Percentiles rank a stretch among this genome's conserved stretches.
These are phyloP conservation scores for Aschersonia sp. DNA, from an alignment of 2,329 filamentous ascomycete species.

Conservation along the genomic window DNA sequence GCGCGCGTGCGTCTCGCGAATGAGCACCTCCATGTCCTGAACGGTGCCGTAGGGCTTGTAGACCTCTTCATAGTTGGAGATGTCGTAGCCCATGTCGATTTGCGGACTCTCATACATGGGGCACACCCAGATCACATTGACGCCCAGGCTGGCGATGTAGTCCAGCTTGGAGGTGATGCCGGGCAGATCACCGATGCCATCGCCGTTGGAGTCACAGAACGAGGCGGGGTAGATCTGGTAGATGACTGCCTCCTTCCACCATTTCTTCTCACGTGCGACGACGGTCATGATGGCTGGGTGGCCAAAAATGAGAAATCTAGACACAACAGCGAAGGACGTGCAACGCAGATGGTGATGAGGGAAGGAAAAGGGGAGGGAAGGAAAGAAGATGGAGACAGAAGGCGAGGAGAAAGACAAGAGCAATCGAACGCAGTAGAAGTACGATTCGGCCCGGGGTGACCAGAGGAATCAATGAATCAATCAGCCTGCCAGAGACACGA, in stretches of 20 bases:
- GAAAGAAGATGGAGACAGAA: no score
- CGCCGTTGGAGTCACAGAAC: conserved; percentile 40
- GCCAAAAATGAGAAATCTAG: neutral
- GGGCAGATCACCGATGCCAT: conserved; percentile 45
- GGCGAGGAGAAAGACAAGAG: no score
- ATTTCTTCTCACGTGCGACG: conserved; percentile 13
- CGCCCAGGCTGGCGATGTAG: conserved; percentile 44
- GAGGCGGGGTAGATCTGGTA: conserved; percentile 47
- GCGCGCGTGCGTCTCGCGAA: conserved; percentile 41
- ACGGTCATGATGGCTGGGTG: conserved; percentile 10
- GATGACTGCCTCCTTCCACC: conserved; percentile 43
- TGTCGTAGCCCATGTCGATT: conserved; percentile 57
- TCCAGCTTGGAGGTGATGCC: conserved; percentile 49
- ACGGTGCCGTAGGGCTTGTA: conserved; percentile 52
- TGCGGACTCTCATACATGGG: conserved; percentile 52
- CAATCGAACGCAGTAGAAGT: no score
- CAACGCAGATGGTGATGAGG: neutral
- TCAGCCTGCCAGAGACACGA: neutral
- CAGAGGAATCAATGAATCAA: no score
- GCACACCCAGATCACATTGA: conserved; percentile 53
- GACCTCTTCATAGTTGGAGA: conserved; percentile 52
- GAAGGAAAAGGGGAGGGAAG: no score
- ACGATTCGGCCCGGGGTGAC: no score
- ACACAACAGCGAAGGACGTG: neutral
- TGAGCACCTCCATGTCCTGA: conserved; percentile 47